A percentile compares a stretch with the other conserved stretches of the same genome.
Conservation (phyloP, 2,329 filamentous ascomycete species). For the Rhynchosporium secalis region DNA sequence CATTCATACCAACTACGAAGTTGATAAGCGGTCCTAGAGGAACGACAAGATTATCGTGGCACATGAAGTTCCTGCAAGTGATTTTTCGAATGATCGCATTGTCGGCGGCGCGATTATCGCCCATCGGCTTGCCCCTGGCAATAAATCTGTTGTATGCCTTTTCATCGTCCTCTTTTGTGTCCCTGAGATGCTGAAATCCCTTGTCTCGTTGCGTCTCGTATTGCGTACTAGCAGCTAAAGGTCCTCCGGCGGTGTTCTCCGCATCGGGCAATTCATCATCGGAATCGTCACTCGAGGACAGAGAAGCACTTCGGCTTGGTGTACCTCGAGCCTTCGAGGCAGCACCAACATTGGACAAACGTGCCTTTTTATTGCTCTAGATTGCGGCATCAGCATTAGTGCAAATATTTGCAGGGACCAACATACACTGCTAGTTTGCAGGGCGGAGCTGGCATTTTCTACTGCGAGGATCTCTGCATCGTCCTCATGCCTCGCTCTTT, state of each 20-base stretch:
- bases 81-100: conserved; percentile 87
- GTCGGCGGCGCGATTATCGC: conserved; percentile 74
- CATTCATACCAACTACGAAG: conserved; percentile 97
- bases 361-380: conserved; percentile 46
- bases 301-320: conserved; percentile 24
- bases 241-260: conserved; percentile 22
- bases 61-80: conserved; percentile 94
- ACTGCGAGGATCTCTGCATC: conserved; percentile 40
- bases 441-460: conserved; percentile 35
- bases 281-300: conserved; percentile 34
- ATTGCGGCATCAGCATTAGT: conserved; percentile 4
- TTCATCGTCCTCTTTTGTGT: conserved; percentile 60
- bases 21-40: conserved; percentile 93
- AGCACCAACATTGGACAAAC: conserved; percentile 37
- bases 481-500: conserved; percentile 42
- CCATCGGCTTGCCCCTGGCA: conserved; percentile 48
- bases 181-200: conserved; percentile 57
- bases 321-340: conserved; percentile 26
- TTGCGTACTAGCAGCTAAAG: conserved; percentile 50
- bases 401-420: background rate
- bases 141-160: conserved; percentile 60
- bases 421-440: conserved; percentile 39
- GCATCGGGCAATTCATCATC: conserved; percentile 34
- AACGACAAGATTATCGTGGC: conserved; percentile 78
- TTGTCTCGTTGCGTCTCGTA: conserved; percentile 63